Base-by-base conservation (phyloP, 2,329 filamentous ascomycete species). In the Penicillium brevicompactum region DNA sequence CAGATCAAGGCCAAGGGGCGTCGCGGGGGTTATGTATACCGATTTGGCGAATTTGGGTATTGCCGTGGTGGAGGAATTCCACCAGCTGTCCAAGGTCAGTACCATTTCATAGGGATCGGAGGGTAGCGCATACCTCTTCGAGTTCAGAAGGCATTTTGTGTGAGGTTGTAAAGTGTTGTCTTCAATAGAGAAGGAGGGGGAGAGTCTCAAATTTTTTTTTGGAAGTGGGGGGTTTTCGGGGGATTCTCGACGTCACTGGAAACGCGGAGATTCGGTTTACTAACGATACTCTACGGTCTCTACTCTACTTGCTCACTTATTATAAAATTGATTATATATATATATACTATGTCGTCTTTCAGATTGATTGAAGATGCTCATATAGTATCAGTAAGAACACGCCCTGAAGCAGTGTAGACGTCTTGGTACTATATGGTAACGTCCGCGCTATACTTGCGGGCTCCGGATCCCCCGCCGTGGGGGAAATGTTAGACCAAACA, bases 31-130 rank as follows among this genome's bases (percentile, higher is more conserved):
- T 4, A n/a, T 37, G 31, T 45, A 14, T 78, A 89, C 87, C 87
- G 63, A 93, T 83, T 72, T 91, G 87, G 65, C 94, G 87, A 61
- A 97, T 91, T 72, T 96, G 90, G 41, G 91, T 91, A 72, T 95
- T 96, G 57, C 90, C 90, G 77, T 96, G 89, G 74, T 90, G 89
- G 56, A 97, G 89, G 76, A 97, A 97, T 72, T 92, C 91, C 58
- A 97, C 91, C 38, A 47, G 37, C n/a, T 66, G 43, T 53, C 4
- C 41, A 41, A 32, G 18, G 41, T 37, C 41, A 48, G 13, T 48
- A 37, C 21, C 32, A 55, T 38, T n/a, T 40, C 16, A 22, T 32
- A 31, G 40, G 52, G 7, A 42, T 18, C 40, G 47, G 7, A 40
- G 49, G 13, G 42, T 2, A 11, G 24, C n/a, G 58, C 70, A 41